A percentile compares a stretch with the other conserved stretches of the same genome.
Evolutionary conservation across 441 rosid species (phyloP).

Genomic region (Corymbia calophylla): DNA sequence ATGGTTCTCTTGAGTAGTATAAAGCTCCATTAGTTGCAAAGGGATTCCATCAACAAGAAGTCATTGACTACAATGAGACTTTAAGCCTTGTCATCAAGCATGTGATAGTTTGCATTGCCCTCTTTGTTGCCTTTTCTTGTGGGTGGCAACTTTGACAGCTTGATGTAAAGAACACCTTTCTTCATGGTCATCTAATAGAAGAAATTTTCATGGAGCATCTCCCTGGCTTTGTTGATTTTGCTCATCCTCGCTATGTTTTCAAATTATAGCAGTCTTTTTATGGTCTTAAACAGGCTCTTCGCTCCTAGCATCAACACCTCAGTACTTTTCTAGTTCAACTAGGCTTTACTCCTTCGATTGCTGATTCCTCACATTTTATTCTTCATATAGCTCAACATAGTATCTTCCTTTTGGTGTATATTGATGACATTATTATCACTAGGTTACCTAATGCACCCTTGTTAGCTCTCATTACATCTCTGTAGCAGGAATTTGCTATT

Average conservation of each 20-base stretch:
- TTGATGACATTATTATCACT: not conserved
- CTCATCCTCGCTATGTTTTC: not conserved
- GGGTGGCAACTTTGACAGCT: not conserved
- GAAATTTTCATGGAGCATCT: not conserved
- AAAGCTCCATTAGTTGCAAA: not conserved
- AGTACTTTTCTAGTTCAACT: not conserved
- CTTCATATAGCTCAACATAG: not conserved
- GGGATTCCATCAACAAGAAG: not conserved
- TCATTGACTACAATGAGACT: not conserved
- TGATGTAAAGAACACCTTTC: not conserved
- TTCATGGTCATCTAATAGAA: not conserved
- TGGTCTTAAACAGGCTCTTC: not conserved
- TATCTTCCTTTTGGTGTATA: not conserved
- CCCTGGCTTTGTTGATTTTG: not conserved
- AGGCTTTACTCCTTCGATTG: not conserved
- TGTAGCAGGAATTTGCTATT: not conserved
- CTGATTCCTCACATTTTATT: not conserved
- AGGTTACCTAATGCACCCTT: not conserved
- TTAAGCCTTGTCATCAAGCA: not conserved
- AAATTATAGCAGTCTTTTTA: too few species aligned
- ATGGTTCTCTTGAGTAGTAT: not conserved
- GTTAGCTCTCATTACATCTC: not conserved
- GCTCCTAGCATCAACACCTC: rapidly evolving
- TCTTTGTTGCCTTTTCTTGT: not conserved
- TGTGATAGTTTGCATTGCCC: not conserved